phyloP scores from a whole-genome alignment of 345 rosid species.

The Citrus inodora region DNA sequence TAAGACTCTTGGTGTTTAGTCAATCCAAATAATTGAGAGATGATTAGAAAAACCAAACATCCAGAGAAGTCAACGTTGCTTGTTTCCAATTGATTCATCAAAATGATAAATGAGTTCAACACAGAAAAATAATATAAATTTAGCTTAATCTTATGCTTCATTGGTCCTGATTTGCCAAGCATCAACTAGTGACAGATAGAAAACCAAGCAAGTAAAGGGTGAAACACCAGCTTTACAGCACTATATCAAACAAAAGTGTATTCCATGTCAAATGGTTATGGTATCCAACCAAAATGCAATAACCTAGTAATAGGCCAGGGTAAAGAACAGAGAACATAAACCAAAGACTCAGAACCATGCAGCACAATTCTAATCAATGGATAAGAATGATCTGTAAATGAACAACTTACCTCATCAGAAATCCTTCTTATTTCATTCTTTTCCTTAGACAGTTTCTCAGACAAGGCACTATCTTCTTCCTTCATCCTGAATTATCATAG shows the following conservation, averaged over 20 bases:
- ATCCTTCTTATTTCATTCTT: slow-evolving; percentile 46
- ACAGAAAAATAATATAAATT: not conserved
- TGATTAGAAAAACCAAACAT: not conserved
- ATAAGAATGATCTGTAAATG: not conserved
- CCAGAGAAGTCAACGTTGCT: not conserved
- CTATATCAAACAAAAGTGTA: not conserved
- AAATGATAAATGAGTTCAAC: not conserved
- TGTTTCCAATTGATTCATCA: not conserved
- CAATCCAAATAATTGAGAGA: not conserved
- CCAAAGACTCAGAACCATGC: not conserved
- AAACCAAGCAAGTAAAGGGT: not conserved
- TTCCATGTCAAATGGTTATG: not conserved
- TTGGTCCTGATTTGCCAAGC: not conserved
- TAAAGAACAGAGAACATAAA: not conserved
- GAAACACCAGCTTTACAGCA: not conserved
- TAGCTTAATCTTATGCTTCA: not conserved
- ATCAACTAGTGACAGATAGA: not conserved
- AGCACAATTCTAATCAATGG: not conserved
- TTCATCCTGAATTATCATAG: slow-evolving; percentile 48
- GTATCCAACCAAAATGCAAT: not conserved
- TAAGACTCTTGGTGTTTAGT: not conserved
- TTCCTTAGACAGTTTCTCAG: slow-evolving; percentile 38
- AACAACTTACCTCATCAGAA: slow-evolving; percentile 52
- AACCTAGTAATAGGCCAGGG: not conserved
- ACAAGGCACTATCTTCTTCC: slow-evolving; percentile 56